Base-by-base conservation (phyloP, 2,329 filamentous ascomycete genomes). In the Stagonosporopsis cucurbitacearum region DNA sequence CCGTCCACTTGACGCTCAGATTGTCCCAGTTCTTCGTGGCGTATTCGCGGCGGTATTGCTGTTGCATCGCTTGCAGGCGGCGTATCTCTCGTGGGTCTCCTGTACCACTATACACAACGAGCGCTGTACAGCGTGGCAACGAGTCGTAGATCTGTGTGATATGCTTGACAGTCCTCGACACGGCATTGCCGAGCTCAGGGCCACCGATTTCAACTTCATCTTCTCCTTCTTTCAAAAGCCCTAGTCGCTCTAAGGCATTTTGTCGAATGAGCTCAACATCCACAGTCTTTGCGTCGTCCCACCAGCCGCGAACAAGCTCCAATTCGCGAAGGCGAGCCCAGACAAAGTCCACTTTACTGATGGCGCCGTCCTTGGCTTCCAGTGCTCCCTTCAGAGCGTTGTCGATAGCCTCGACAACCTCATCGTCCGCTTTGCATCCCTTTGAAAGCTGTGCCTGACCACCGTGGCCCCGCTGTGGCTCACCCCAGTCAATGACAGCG, bases 401-500 rank as follows among this genome's bases (percentile, higher is more conserved):
- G n/a, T 81, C 75, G 20, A 88, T 76, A 2, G 82, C 84, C 13
- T 78, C 74, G 0, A 86, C 83, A 8, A 89, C 82, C 19, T 83
- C 82, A 1, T 79, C 77, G 57, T 89, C 87, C 54, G 78, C 80
- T 32, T 76, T 75, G 65, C 85, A 88, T 20, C 81, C 82, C 53
- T 88, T 81, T 8, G 81, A 78, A 30, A 83, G 78, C 20, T 79
- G 79, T 2, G 85, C 86, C 50, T 83, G 80, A 17, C 79, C 76
- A 15, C 85, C 86, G 55, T 85, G 83, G 5, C 84, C 85, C 49
- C 83, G 80, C 60, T 82, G 83, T 13, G 91, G 90, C 57, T 92
- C 89, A 46, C 93, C 94, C 89, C 94, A 96, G 76, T 99, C 95
- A 20, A 98, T 84, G 28, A 96, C 86, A 1, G 89, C 90, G 56